Percentiles rank a stretch among this genome's conserved stretches.
These are phyloP conservation scores for Cucurbitaria berberidis DNA, from an alignment of 2,329 filamentous ascomycete species.

Conservation along the genomic window DNA sequence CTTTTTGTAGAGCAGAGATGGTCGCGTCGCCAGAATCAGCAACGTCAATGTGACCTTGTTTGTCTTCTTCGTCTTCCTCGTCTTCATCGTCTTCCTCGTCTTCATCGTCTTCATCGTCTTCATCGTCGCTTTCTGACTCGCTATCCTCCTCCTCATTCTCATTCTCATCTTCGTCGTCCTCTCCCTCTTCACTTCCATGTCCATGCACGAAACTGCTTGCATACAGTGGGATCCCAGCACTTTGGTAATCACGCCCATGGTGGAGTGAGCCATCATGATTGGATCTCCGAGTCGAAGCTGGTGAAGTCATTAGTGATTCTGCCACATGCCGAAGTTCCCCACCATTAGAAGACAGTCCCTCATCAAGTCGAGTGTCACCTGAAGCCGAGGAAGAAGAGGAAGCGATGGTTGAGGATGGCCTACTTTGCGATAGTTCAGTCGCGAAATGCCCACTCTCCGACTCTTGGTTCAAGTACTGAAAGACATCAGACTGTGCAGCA, in stretches of 20 bases:
- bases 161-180: constrained; percentile 13
- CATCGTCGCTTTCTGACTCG: too few relatives aligned
- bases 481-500: constrained; percentile 31
- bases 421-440: constrained; percentile 13
- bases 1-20: constrained; percentile 19
- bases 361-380: constrained; percentile 22
- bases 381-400: constrained; percentile 31
- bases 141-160: constrained; percentile 18
- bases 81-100: constrained; percentile 15
- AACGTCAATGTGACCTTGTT: constrained; percentile 16
- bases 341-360: constrained; percentile 28
- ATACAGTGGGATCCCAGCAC: constrained; percentile 40
- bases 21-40: constrained; percentile 18
- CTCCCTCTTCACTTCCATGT: constrained; percentile 22
- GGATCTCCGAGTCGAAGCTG: constrained; percentile 29
- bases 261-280: constrained; percentile 16
- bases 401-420: constrained; percentile 26
- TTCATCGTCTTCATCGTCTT: constrained; percentile 15
- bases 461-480: constrained; percentile 34
- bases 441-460: constrained; percentile 15
- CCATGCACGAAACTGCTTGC: constrained; percentile 42
- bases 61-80: constrained; percentile 25
- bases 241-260: constrained; percentile 14
- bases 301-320: constrained; percentile 40
- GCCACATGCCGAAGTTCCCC: constrained; percentile 20